Conservation (phyloP, 306 rosid species). For the Pyrus pyrifolia region DNA sequence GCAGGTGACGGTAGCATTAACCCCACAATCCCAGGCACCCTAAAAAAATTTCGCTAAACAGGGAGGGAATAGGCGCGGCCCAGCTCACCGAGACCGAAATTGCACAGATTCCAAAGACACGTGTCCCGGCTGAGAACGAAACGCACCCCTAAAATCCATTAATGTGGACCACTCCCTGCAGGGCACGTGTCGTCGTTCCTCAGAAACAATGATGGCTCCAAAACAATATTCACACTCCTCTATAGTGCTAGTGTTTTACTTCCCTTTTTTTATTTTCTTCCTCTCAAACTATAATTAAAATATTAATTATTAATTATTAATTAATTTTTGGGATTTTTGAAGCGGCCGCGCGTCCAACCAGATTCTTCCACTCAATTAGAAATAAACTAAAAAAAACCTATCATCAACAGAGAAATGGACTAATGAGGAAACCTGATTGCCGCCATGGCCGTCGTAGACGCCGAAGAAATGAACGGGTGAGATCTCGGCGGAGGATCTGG, state of each 20-base stretch:
- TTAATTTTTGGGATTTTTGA: not conserved
- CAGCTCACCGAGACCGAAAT: not conserved
- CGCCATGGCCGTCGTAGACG: slow-evolving; percentile 86
- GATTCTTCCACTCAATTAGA: not conserved
- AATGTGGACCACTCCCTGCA: slow-evolving; percentile 28
- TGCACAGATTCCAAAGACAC: slow-evolving; percentile 13
- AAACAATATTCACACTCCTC: not conserved
- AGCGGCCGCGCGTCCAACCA: not conserved
- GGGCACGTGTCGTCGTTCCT: slow-evolving; percentile 23
- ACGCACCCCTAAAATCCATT: slow-evolving; percentile 17
- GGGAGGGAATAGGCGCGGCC: not conserved
- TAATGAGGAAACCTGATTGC: slow-evolving; percentile 51
- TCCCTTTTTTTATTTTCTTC: not conserved
- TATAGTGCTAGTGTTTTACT: not conserved
- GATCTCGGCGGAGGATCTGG: slow-evolving; percentile 54
- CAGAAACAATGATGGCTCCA: not conserved
- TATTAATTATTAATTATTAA: not conserved
- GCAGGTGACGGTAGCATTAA: not conserved
- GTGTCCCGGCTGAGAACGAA: slow-evolving; percentile 24
- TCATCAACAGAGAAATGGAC: not conserved
- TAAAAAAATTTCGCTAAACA: not conserved
- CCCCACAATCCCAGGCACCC: not conserved
- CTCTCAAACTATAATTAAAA: not conserved
- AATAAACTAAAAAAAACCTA: too few species aligned
- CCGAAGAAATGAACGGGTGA: slow-evolving; percentile 72